Evolutionary conservation across 2,329 filamentous ascomycete species (phyloP).

Genomic region (Exophiala sideris): DNA sequence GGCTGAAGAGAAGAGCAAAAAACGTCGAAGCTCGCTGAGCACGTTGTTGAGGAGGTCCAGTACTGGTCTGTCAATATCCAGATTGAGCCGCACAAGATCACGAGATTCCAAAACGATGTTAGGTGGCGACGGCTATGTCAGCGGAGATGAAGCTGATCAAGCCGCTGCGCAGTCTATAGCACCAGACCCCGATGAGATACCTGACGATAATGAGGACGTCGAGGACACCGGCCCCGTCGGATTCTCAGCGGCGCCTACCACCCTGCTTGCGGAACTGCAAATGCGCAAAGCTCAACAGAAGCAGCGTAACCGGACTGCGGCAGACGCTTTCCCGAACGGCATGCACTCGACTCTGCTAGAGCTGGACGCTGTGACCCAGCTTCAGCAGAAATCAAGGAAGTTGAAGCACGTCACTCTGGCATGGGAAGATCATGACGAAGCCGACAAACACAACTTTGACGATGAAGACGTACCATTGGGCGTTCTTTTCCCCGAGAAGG

Average conservation of each 20-base stretch:
- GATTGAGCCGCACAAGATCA: conserved; percentile 21
- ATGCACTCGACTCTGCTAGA: conserved; percentile 88
- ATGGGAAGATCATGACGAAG: conserved; percentile 70
- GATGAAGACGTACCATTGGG: conserved; percentile 89
- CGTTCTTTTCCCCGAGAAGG: conserved; percentile 63
- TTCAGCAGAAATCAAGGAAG: conserved; percentile 71
- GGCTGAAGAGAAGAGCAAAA: conserved; percentile 27
- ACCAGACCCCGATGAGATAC: conserved; percentile 27
- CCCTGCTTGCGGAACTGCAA: conserved; percentile 86
- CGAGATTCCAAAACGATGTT: conserved; percentile 15
- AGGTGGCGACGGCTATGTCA: conserved; percentile 19
- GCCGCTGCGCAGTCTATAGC: conserved; percentile 24
- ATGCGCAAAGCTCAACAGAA: conserved; percentile 86
- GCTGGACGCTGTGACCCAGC: conserved; percentile 83
- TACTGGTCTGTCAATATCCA: conserved; percentile 25
- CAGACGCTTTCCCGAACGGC: conserved; percentile 65
- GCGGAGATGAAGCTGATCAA: conserved; percentile 25
- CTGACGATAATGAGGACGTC: conserved; percentile 43
- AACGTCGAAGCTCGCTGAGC: conserved; percentile 33
- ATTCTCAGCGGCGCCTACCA: conserved; percentile 75
- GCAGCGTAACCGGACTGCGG: conserved; percentile 67
- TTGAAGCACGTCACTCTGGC: conserved; percentile 78
- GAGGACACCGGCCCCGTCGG: conserved; percentile 44
- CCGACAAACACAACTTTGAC: conserved; percentile 52
- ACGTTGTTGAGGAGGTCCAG: conserved; percentile 29